Evolutionary conservation across 768 basidiomycete genomes (phyloP).

Genomic region (Mycena polygramma): DNA sequence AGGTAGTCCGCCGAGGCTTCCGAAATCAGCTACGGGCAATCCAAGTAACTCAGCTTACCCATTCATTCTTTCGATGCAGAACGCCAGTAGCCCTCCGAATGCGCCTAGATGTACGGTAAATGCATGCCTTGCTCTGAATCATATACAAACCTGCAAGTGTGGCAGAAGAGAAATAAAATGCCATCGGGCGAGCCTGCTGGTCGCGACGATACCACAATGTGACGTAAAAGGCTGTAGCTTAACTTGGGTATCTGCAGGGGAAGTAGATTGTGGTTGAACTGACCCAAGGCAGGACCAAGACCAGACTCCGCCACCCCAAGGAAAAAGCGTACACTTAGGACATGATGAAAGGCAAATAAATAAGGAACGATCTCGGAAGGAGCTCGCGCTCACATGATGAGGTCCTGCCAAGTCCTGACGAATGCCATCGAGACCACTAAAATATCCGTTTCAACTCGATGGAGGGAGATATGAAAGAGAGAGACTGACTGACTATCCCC

Average conservation of each 20-base stretch:
- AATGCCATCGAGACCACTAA: constrained; percentile 45
- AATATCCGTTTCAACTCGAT: not conserved
- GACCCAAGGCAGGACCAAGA: constrained; percentile 48
- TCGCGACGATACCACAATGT: constrained; percentile 67
- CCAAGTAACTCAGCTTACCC: constrained; percentile 41
- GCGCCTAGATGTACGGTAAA: constrained; percentile 44
- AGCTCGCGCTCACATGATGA: constrained; percentile 49
- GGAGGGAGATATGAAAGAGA: not conserved
- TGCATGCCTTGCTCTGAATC: not conserved
- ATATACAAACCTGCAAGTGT: constrained; percentile 56
- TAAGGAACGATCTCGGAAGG: constrained; percentile 33
- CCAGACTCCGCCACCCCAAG: constrained; percentile 45
- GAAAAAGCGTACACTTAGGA: constrained; percentile 40
- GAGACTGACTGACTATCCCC: constrained; percentile 43
- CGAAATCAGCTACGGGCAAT: not conserved
- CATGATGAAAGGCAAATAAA: constrained; percentile 38
- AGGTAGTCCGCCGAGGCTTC: constrained; percentile 43
- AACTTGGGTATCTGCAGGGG: not conserved
- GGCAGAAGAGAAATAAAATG: constrained; percentile 70
- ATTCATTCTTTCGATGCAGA: constrained; percentile 49
- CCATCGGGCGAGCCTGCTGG: constrained; percentile 65
- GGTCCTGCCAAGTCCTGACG: constrained; percentile 42
- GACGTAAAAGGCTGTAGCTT: constrained; percentile 54
- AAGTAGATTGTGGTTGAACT: not conserved
- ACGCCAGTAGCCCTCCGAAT: constrained; percentile 62